Conservation (phyloP, 257 asterid species). For the Plectranthus barbatus region DNA sequence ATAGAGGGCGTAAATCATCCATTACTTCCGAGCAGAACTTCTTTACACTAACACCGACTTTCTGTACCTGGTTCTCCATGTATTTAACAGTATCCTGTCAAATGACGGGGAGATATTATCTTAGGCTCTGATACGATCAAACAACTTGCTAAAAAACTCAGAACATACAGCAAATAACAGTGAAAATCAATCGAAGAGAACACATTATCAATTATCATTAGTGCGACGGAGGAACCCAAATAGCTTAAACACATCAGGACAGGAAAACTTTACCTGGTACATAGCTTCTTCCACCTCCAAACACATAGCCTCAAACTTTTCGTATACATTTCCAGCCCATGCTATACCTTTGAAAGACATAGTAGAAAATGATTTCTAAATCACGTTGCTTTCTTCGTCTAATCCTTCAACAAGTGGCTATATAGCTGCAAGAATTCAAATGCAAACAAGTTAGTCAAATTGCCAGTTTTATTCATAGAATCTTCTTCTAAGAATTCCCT, state of each 20-base stretch:
- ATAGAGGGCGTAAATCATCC: conserved; percentile 56
- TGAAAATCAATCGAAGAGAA: background rate
- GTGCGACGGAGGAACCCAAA: no score
- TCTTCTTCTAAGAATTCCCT: background rate
- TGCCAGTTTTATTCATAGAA: background rate
- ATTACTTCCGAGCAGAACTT: conserved; percentile 68
- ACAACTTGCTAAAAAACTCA: background rate
- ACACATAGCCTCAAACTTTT: conserved; percentile 78
- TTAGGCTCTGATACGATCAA: background rate
- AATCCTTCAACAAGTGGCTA: background rate
- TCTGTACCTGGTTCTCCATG: conserved; percentile 73
- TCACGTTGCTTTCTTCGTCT: background rate
- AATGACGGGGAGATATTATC: background rate
- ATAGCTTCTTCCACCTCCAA: conserved; percentile 79
- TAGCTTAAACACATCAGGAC: background rate
- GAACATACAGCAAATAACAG: background rate
- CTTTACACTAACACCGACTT: conserved; percentile 69
- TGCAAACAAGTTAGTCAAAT: background rate
- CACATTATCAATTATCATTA: background rate
- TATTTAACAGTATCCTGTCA: conserved; percentile 72
- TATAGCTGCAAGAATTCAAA: conserved; percentile 6
- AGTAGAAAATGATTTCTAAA: background rate
- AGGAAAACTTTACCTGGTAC: conserved; percentile 44
- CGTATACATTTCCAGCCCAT: conserved; percentile 72
- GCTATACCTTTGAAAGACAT: conserved; percentile 73